A percentile compares a stretch with the other conserved stretches of the same genome.
Evolutionary conservation across 441 rosid species (phyloP).

Genomic region (Syzygium malaccense): DNA sequence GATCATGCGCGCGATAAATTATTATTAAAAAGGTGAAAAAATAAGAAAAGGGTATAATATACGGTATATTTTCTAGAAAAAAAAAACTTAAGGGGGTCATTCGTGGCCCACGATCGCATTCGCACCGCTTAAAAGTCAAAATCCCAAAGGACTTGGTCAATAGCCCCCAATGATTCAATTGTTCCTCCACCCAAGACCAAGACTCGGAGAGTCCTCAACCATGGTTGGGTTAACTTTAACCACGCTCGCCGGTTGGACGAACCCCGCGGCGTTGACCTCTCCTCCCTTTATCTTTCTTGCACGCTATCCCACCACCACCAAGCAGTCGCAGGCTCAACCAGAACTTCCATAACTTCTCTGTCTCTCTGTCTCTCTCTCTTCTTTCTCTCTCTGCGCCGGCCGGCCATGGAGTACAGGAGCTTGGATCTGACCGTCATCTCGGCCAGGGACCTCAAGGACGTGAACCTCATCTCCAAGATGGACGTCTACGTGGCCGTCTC

Average conservation of each 20-base stretch:
- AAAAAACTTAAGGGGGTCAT: too few species aligned
- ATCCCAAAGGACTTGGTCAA: neutral
- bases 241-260: neutral
- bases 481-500: conserved; percentile 51
- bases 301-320: neutral
- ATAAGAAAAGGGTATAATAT: too few species aligned
- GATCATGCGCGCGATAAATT: neutral
- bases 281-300: neutral
- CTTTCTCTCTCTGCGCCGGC: neutral
- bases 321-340: neutral
- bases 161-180: neutral
- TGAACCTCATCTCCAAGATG: conserved; percentile 47
- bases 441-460: conserved; percentile 46
- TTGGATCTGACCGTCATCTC: conserved; percentile 39
- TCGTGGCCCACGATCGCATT: too few species aligned
- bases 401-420: conserved; percentile 42
- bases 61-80: neutral
- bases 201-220: neutral
- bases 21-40: too few species aligned
- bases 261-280: neutral
- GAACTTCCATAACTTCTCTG: too few species aligned
- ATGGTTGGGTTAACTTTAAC: neutral
- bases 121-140: neutral
- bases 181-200: neutral
- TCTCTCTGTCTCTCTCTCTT: too few species aligned